phyloP scores from a whole-genome alignment of 805 yeast genomes.

The Kluyveromyces siamensis region DNA sequence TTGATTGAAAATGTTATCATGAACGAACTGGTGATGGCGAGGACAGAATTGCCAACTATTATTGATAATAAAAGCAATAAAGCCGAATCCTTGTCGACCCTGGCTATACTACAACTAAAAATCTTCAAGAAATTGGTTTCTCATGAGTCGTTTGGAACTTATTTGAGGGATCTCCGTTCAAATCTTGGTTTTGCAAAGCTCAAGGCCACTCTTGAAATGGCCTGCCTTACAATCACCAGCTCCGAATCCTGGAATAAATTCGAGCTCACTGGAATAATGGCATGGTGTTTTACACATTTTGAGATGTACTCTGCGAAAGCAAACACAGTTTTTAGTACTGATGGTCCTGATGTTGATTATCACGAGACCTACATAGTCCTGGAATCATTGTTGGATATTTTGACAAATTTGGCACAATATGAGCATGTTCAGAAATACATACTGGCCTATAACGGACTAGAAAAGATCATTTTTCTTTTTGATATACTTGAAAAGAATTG shows the following conservation, averaged over 20 bases:
- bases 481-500: slow-evolving; percentile 28
- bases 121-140: slow-evolving; percentile 23
- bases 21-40: slow-evolving; percentile 7
- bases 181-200: slow-evolving; percentile 6
- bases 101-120: slow-evolving; percentile 13
- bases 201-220: slow-evolving; percentile 16
- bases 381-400: slow-evolving; percentile 22
- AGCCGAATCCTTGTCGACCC: slow-evolving; percentile 4
- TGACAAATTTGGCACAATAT: slow-evolving; percentile 25
- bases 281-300: slow-evolving; percentile 31
- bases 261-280: slow-evolving; percentile 30
- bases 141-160: slow-evolving; percentile 31
- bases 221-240: slow-evolving; percentile 31
- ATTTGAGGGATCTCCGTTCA: slow-evolving; percentile 12
- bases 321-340: slow-evolving; percentile 7
- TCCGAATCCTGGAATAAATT: slow-evolving; percentile 30
- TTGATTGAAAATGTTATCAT: slow-evolving; percentile 15
- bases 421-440: slow-evolving; percentile 32
- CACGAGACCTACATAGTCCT: slow-evolving; percentile 10
- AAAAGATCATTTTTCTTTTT: slow-evolving; percentile 24
- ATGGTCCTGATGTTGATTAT: slow-evolving; percentile 16
- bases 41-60: slow-evolving; percentile 9
- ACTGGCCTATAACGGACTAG: slow-evolving; percentile 30
- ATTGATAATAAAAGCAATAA: not conserved
- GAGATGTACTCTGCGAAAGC: slow-evolving; percentile 18